A percentile compares a stretch with the other conserved stretches of the same genome.
These are phyloP conservation scores for Volvox carteri DNA, from an alignment of 163 green algal species.

Conservation along the genomic window DNA sequence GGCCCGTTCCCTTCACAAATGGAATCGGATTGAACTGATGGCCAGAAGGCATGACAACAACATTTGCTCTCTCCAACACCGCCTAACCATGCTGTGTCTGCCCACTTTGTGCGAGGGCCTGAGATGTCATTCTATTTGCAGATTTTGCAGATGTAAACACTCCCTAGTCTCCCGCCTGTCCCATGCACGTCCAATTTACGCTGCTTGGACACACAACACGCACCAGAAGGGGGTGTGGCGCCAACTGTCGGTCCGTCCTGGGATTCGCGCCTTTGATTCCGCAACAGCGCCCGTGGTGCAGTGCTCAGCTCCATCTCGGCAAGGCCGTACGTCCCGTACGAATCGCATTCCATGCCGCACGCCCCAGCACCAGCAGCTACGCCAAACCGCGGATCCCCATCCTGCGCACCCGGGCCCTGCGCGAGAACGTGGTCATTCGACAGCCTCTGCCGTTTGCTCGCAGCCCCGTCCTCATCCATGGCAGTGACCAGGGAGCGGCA, in stretches of 20 bases:
- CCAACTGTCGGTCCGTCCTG: not conserved
- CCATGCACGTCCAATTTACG: too few relatives aligned
- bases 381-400: not conserved
- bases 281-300: conserved; percentile 39
- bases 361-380: not conserved
- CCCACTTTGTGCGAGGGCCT: too few relatives aligned
- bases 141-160: too few relatives aligned
- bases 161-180: too few relatives aligned
- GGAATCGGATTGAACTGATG: too few relatives aligned
- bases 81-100: too few relatives aligned
- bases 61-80: too few relatives aligned
- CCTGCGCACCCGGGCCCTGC: not conserved
- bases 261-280: not conserved
- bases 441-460: conserved; percentile 8
- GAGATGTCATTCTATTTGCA: too few relatives aligned
- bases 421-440: not conserved
- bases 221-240: not conserved
- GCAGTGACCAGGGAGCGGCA: not conserved
- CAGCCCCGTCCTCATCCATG: not conserved
- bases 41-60: too few relatives aligned
- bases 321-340: not conserved
- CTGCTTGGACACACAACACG: too few relatives aligned
- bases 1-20: too few relatives aligned
- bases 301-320: conserved; percentile 37
- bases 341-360: not conserved